These are phyloP conservation scores for Glonium stellatum DNA, from an alignment of 495 filamentous ascomycete species.

Conservation along the genomic window DNA sequence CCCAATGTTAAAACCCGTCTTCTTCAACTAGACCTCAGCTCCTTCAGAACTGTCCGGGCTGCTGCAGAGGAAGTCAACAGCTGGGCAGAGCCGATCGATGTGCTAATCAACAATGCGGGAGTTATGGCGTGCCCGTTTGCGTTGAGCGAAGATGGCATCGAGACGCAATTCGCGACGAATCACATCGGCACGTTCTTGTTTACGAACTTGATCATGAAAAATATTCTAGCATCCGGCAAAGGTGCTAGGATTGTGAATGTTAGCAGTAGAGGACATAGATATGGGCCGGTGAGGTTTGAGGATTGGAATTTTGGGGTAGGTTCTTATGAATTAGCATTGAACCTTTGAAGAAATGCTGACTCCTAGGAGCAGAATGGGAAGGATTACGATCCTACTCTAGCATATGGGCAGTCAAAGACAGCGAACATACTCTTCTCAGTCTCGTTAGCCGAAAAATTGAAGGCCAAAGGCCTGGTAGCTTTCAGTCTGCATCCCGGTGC, in stretches of 20 bases:
- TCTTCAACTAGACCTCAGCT: constrained; percentile 42
- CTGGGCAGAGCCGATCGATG: constrained; percentile 27
- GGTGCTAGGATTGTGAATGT: constrained; percentile 11
- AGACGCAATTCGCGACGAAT: constrained; percentile 48
- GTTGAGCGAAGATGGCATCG: constrained; percentile 36
- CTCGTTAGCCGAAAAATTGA: constrained; percentile 8
- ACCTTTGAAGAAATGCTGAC: neutral
- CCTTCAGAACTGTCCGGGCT: constrained; percentile 38
- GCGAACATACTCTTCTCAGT: constrained; percentile 19
- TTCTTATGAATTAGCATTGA: neutral
- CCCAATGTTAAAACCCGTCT: constrained; percentile 35
- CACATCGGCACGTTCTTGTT: constrained; percentile 19
- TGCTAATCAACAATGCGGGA: constrained; percentile 25
- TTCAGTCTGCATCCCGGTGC: constrained; percentile 19
- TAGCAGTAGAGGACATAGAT: constrained; percentile 11
- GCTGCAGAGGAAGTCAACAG: constrained; percentile 39
- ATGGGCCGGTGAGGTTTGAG: constrained; percentile 15
- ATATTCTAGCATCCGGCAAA: constrained; percentile 9
- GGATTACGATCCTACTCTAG: constrained; percentile 8
- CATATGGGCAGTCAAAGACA: constrained; percentile 20
- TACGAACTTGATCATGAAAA: constrained; percentile 14
- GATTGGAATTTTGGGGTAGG: constrained; percentile 20
- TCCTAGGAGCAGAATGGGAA: neutral
- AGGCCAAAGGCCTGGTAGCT: constrained; percentile 7
- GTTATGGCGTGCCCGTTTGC: constrained; percentile 2